phyloP scores from a whole-genome alignment of 2,329 filamentous ascomycete genomes.

The Xylaria sp. region DNA sequence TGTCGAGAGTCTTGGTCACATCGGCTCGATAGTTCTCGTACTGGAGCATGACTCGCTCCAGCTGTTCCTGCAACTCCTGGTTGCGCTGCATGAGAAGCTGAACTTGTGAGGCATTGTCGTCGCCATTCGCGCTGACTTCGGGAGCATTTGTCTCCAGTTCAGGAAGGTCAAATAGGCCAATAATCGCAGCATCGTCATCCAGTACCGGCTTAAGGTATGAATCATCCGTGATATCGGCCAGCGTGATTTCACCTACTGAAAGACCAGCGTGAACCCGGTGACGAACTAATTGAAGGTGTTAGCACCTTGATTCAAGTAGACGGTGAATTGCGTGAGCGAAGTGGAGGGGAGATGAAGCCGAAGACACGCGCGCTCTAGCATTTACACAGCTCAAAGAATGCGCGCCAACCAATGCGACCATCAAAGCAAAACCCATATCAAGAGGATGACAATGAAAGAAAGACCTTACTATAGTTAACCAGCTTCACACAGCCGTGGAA shows the following conservation, averaged over 20 bases:
- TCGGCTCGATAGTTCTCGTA: constrained; percentile 61
- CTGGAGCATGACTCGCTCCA: constrained; percentile 54
- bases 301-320: neutral
- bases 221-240: constrained; percentile 66
- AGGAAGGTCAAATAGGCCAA: constrained; percentile 75
- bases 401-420: neutral
- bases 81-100: constrained; percentile 46
- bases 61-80: constrained; percentile 53
- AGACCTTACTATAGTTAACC: constrained; percentile 57
- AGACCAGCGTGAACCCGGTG: constrained; percentile 40
- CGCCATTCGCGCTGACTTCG: constrained; percentile 19
- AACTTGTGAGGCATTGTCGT: constrained; percentile 30
- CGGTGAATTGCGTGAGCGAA: neutral
- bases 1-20: constrained; percentile 61
- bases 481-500: constrained; percentile 70
- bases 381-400: too few species aligned
- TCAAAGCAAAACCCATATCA: neutral
- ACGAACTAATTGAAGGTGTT: constrained; percentile 38
- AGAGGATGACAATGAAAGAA: neutral
- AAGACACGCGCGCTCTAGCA: too few species aligned
- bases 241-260: constrained; percentile 52
- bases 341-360: neutral
- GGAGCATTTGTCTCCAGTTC: constrained; percentile 30
- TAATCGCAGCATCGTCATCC: constrained; percentile 83
- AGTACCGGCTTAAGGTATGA: constrained; percentile 76